Conservation (phyloP, 176 grass and related monocot species). For the Chrysopogon serrulatus region DNA sequence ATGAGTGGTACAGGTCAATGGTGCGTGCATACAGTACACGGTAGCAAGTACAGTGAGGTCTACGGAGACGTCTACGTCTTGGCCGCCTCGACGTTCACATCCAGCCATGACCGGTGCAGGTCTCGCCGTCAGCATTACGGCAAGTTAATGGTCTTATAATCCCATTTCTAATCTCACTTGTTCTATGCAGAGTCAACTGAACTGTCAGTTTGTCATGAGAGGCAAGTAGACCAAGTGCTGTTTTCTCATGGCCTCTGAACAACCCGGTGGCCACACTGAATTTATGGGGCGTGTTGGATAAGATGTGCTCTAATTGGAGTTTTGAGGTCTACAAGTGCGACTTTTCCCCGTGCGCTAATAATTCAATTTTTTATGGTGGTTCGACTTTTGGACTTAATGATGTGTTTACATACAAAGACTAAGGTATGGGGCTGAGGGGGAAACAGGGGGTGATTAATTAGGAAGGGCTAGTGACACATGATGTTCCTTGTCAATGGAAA, state of each 20-base stretch:
- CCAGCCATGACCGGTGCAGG: background rate
- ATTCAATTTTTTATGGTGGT: conserved; percentile 22
- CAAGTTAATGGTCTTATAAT: background rate
- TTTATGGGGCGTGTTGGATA: conserved; percentile 15
- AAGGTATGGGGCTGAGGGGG: conserved; percentile 13
- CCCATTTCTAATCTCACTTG: background rate
- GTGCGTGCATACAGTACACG: background rate
- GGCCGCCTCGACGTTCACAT: conserved; percentile 1
- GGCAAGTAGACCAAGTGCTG: background rate
- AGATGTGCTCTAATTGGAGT: background rate
- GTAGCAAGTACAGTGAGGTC: background rate
- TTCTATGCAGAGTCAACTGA: background rate
- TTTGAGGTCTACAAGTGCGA: conserved; percentile 22
- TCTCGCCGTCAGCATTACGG: background rate
- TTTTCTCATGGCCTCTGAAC: background rate
- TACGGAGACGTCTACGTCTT: conserved; percentile 30
- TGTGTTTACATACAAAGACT: conserved; percentile 24
- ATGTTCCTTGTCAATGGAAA: background rate
- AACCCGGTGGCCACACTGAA: background rate
- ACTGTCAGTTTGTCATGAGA: background rate
- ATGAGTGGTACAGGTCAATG: background rate
- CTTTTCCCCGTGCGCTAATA: conserved; percentile 16
- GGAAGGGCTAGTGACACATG: background rate
- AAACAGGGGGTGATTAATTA: background rate
- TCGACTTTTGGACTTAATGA: conserved; percentile 29